Evolutionary conservation across 108 stramenopile species (phyloP).

Genomic region (Nitzschia putrida): DNA sequence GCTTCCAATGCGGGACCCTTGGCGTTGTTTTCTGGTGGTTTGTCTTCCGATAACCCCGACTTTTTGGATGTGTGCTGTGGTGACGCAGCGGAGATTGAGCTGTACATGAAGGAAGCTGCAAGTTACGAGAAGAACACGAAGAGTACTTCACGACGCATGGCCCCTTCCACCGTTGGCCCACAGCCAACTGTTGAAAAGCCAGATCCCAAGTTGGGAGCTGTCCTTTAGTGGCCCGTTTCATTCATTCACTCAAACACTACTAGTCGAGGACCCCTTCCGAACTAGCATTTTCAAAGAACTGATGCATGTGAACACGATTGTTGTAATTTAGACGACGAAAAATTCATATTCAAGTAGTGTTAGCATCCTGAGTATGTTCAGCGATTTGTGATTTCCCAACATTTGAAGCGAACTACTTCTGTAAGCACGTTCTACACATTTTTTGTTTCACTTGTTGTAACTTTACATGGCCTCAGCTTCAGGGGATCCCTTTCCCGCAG

Average conservation of each 20-base stretch:
- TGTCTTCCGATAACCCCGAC: not conserved
- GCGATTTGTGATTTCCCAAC: too few relatives aligned
- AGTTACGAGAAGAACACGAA: not conserved
- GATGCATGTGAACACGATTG: too few relatives aligned
- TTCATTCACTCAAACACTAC: not conserved
- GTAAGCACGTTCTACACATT: not conserved
- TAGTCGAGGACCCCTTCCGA: not conserved
- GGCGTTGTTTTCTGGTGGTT: too few relatives aligned
- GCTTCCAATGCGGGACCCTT: too few relatives aligned
- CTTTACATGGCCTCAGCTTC: not conserved
- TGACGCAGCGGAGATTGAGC: conserved; percentile 7
- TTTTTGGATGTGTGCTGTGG: conserved; percentile 24
- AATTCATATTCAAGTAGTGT: too few relatives aligned
- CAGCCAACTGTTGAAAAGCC: not conserved
- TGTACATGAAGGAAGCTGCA: not conserved
- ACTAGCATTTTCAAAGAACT: too few relatives aligned
- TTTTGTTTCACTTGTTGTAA: not conserved
- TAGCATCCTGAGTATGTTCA: too few relatives aligned
- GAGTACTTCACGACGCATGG: not conserved
- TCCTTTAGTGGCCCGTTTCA: conserved; percentile 1
- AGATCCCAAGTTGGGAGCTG: not conserved
- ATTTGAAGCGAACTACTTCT: too few relatives aligned
- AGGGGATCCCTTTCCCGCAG: not conserved
- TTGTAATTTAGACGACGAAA: too few relatives aligned
- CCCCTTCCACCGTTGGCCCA: not conserved